Evolutionary conservation across 2,329 filamentous ascomycete species (phyloP), one percentile per base, ranked within the genome.

Genomic region (Colletotrichum salicis): DNA sequence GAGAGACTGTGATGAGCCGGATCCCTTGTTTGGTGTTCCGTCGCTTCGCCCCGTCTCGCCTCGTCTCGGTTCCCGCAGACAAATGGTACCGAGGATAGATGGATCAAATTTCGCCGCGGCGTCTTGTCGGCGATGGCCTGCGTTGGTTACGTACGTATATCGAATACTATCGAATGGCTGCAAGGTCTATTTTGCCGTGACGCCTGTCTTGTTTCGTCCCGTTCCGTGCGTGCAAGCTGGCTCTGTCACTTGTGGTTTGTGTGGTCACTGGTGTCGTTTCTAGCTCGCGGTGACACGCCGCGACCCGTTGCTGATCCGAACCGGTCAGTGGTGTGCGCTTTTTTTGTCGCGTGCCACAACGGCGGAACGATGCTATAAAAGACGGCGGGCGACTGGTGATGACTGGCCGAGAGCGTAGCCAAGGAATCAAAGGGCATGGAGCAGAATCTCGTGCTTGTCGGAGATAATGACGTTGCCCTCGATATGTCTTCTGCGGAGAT

Each of bases 31-130:
- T 24, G 45, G 41, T 33, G 59, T 45, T 48, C 27, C 19, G 62
- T 33, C 55, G 68, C 57, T 61, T 71, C 68, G 68, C 68, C 55
- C 65, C 62, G 67, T 57, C 67, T 70, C 63, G 67, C 63, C 58
- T 71, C 45, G 58, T 45, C 52, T 64, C 58, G 64, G 57, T 45
- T 59, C 41, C 54, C 64, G 64, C 55, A 61, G 31, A 35, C 52
- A 45, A 64, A 59, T 68, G 59, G 33, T 64, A 68, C 58, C 69
- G 69, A 67, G 51, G 22, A 68, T 58, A 54, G 64, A 54, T 64
- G 64, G 51, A 71, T 68, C 33, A 61, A 67, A 67, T 57, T 67
- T 54, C 27, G 12, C 68, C 68, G 52, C 63, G 64, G 68, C 64
- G 24, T 57, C 63, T 70, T 51, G 68, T 70, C 68, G 64, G 68